Evolutionary conservation across 192 early-diverging fungal genomes (phyloP).

Genomic region (Martensiomyces pterosporus): DNA sequence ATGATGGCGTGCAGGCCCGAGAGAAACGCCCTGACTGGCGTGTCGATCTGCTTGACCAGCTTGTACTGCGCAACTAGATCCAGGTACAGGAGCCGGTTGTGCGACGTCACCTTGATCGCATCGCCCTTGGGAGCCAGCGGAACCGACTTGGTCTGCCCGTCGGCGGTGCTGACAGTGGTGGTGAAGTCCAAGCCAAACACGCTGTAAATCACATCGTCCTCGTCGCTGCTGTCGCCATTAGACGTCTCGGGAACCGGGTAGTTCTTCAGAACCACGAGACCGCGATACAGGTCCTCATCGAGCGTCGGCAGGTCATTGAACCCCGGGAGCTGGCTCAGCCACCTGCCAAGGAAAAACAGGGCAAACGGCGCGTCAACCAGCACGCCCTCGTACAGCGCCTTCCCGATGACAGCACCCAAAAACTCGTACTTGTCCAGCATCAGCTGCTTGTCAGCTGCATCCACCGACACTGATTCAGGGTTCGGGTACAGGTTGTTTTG

Average conservation of each 20-base stretch:
- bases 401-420: constrained; percentile 76
- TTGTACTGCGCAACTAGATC: constrained; percentile 84
- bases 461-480: constrained; percentile 47
- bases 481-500: constrained; percentile 74
- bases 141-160: constrained; percentile 39
- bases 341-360: constrained; percentile 75
- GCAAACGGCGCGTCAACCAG: constrained; percentile 79
- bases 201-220: constrained; percentile 59
- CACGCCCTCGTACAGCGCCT: constrained; percentile 84
- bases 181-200: constrained; percentile 65
- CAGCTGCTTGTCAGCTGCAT: constrained; percentile 19
- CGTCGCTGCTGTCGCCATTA: constrained; percentile 37
- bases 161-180: constrained; percentile 51
- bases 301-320: constrained; percentile 77
- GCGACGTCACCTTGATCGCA: constrained; percentile 72
- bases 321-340: constrained; percentile 62
- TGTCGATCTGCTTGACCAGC: constrained; percentile 75
- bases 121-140: constrained; percentile 78
- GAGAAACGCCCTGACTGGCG: constrained; percentile 81
- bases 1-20: constrained; percentile 79
- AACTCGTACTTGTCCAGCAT: constrained; percentile 68
- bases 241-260: constrained; percentile 39
- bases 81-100: constrained; percentile 85
- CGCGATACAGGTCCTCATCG: constrained; percentile 73
- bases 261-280: constrained; percentile 69